Conservation (phyloP, 129 eudicot species). For the Flaveria brownii region DNA sequence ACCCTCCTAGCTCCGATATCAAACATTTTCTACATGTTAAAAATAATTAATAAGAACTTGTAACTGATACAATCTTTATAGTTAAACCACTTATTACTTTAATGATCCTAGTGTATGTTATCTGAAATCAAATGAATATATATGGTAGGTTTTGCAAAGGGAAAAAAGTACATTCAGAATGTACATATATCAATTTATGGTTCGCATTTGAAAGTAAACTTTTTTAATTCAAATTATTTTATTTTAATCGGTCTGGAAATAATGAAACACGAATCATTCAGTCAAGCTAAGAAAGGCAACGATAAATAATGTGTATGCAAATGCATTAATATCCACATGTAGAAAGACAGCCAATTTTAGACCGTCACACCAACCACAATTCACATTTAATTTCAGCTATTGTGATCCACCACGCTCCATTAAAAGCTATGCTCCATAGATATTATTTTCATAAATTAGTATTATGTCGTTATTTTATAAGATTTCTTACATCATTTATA, state of each 20-base stretch:
- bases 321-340: conserved; percentile 37
- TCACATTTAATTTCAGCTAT: conserved; percentile 6
- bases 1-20: conserved; percentile 59
- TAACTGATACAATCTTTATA: too few species aligned
- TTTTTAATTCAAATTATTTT: neutral
- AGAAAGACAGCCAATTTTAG: conserved; percentile 25
- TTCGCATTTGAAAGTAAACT: too few species aligned
- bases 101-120: neutral
- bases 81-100: neutral
- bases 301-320: neutral
- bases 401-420: conserved; percentile 27
- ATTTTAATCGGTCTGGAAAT: neutral
- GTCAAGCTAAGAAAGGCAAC: neutral
- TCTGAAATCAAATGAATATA: neutral
- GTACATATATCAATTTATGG: neutral
- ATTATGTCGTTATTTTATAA: neutral
- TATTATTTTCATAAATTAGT: neutral
- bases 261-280: neutral
- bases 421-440: conserved; percentile 24
- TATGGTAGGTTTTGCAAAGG: neutral
- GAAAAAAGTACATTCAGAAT: neutral
- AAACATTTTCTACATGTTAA: conserved; percentile 47
- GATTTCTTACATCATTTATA: neutral
- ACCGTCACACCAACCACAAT: conserved; percentile 29
- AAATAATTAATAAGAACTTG: neutral